Evolutionary conservation across 768 basidiomycete species (phyloP), one percentile per base, ranked within the genome.

Genomic region (Dacryopinax primogenitus): DNA sequence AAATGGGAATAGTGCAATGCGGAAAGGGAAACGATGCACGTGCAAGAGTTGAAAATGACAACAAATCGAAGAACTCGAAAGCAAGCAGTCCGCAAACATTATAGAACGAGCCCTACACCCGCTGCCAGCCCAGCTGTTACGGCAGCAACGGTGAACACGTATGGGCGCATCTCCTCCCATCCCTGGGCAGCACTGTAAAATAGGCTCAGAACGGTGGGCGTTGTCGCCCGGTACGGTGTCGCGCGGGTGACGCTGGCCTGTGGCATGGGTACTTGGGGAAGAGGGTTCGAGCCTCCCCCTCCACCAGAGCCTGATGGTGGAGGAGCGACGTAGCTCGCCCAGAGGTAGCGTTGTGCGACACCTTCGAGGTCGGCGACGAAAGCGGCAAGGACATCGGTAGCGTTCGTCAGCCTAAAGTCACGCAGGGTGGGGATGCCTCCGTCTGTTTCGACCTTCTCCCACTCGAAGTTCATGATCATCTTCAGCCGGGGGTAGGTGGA

Each of bases 381-480:
- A 15, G 65, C 67, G 32, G 33, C 26, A 30, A 69, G 64, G 13
- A 70, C 69, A 1, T 30, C 68, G 1, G 72, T 67, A 23, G 62
- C 45, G 68, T 73, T 73, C 21, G 69, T 67, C 6, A 72, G 18
- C 51, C 67, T 33, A 63, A 66, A 68, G 44, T 68, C 67, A 23
- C 67, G 67, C 18, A 66, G 37, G 33, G 66, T 66, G 15, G 28
- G 34, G 35, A 39, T 21, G 35, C 44, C 33, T 26, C 37, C 67
- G 62, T 70, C 65, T 1, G 66, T 62, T 63, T 73, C 72, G 34
- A 28, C 51, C 68, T 73, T 73, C 62, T 72, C 67, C 67, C 71
- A 71, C 66, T 73, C 72, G 70, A 73, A 73, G 36, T 72, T 69
- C 71, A 72, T 73, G 67, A 70, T 67, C 51, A 73, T 58, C 65